These are phyloP conservation scores for Nadsonia starkeyi-henricii DNA, from an alignment of 1,139 yeast species.

Conservation along the genomic window DNA sequence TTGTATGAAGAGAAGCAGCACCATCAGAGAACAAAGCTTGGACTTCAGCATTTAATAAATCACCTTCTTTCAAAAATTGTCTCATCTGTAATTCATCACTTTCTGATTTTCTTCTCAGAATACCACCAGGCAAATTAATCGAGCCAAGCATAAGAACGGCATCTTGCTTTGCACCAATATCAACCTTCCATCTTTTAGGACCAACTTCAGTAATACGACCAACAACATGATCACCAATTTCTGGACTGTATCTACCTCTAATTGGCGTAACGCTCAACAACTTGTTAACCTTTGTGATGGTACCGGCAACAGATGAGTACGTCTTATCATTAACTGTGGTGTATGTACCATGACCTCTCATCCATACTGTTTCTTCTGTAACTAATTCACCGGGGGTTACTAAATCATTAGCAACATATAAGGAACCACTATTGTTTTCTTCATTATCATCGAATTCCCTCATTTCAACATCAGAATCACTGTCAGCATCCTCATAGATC, in stretches of 20 bases:
- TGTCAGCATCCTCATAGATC: slow-evolving; percentile 9
- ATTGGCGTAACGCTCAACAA: slow-evolving; percentile 76
- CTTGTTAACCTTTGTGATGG: slow-evolving; percentile 72
- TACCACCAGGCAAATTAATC: slow-evolving; percentile 95
- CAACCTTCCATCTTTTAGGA: slow-evolving; percentile 90
- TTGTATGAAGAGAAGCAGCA: slow-evolving; percentile 83
- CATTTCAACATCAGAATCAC: slow-evolving; percentile 10
- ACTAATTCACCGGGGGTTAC: slow-evolving; percentile 97
- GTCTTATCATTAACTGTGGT: slow-evolving; percentile 46
- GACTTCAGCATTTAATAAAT: slow-evolving; percentile 87
- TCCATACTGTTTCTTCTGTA: slow-evolving; percentile 93
- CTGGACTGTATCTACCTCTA: slow-evolving; percentile 79
- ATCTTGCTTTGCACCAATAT: slow-evolving; percentile 85
- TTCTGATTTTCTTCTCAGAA: slow-evolving; percentile 82
- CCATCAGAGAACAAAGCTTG: slow-evolving; percentile 86
- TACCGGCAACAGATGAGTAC: slow-evolving; percentile 87
- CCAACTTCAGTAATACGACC: slow-evolving; percentile 95
- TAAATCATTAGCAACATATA: slow-evolving; percentile 17
- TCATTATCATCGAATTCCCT: slow-evolving; percentile 6
- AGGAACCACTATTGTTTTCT: slow-evolving; percentile 17
- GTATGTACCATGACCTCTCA: slow-evolving; percentile 98
- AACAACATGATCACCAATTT: slow-evolving; percentile 90
- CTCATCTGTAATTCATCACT: slow-evolving; percentile 96
- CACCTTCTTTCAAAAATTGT: slow-evolving; percentile 90
- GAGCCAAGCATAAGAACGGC: slow-evolving; percentile 90